Base-by-base conservation (phyloP, 805 yeast genomes). In the Candida ipomoeae region DNA sequence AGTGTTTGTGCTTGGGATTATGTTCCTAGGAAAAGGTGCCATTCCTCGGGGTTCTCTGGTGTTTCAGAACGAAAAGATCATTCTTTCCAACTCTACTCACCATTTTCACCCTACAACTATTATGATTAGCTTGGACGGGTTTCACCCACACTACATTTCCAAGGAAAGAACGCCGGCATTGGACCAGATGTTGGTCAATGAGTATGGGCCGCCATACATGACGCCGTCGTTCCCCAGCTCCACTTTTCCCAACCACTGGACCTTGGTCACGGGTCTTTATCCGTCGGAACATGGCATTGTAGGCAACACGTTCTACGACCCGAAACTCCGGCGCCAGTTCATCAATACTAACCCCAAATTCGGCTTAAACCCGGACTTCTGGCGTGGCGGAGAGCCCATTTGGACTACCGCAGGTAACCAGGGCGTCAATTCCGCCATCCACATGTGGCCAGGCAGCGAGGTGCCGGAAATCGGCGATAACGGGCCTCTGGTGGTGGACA, bases 381-480 rank as follows among this genome's bases (percentile, higher is more conserved):
- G 96, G 95, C 62, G 58, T 40, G 92, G 90, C 21, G 96, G 96
- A 21, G 94, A 88, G 63, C 94, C 97, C 0, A 61, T 91, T 18
- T 91, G 97, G 97, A 69, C 77, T 32, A 87, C 95, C 1, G 89
- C 92, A 0, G 73, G 72, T 29, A 64, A 65, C 17, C 86, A 86
- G 52, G 84, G 83, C 5, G 77, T 85, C 2, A 69, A 70, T 3
- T 68, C 85, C 5, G 95, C 90, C 0, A 85, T 89, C n/a, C 96
- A 90, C 66, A 90, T 89, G 96, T 91, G 96, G 96, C 97, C 97
- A 0, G 97, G 97, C 1, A 82, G 90, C 51, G 96, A 89, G 58
- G 95, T 83, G 6, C 76, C 78, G 23, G 81, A 79, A 61, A 68
- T 68, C 6, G 70, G 69, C 13, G 62, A 64, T 33, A 59, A 34